Evolutionary conservation across 352 stramenopile species (phyloP), one percentile per base, ranked within the genome.

Genomic region (Plasmopara halstedii): DNA sequence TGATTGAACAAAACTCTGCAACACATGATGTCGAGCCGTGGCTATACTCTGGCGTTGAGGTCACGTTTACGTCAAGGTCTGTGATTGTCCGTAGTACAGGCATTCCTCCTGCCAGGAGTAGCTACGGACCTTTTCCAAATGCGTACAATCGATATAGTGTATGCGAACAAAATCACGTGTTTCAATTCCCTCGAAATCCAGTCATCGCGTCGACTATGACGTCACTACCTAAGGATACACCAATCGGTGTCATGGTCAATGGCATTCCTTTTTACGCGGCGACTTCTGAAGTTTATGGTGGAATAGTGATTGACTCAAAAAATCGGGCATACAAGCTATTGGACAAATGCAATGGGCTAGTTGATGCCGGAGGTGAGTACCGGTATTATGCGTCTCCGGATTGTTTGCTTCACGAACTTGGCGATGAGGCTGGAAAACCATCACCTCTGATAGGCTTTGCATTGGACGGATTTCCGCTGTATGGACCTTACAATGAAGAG

Each of bases 381-480:
- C 58, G 73, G 8, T 91, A 85, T 53, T 84, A 88, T 32, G 78
- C 49, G 0, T 71, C 73, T 1, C 80, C 80, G 0, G 73, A 87
- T 33, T 91, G 76, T 40, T 38, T 91, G 6, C 60, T 88, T 0
- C 34, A 47, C 0, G 59, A 83, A 25, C 53, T 88, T 6, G 45
- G 58, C 2, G 64, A 64, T 18, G 59, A 56, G 1, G 20, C 27
- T 31, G 57, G 56, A 11, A 49, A 60, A 7, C 65, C 65, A 0
- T 88, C 76, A 2, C 75, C 76, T 15, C 11, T 89, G 3, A 50
- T 92, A 8, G 81, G 81, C 0, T 92, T 80, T 36, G 77, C 73
- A 6, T 58, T 88, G 2, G 81, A 92, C 31, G 81, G 81, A 0
- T 92, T 86, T 38, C 77, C 81, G 13, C 31, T 92, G 8, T 89